These are phyloP conservation scores for Aspergillus ochraceus DNA, from an alignment of 2,329 filamentous ascomycete species.

Conservation along the genomic window DNA sequence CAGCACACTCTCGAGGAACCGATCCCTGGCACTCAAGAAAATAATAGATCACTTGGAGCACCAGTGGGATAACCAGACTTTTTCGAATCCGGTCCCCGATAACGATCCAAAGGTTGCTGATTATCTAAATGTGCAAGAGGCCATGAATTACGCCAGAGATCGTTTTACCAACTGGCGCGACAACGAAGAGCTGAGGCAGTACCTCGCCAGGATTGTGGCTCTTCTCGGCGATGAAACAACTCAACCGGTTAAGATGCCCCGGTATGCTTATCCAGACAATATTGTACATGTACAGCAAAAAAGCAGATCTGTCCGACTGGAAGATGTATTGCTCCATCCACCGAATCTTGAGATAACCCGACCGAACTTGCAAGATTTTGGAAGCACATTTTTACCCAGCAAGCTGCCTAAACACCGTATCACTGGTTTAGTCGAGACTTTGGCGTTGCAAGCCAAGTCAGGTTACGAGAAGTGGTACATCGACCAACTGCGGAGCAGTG, in stretches of 20 bases:
- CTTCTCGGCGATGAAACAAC: constrained; percentile 6
- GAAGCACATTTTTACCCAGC: background rate
- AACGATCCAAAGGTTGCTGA: constrained; percentile 13
- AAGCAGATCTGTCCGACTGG: background rate
- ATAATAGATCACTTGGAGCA: no score
- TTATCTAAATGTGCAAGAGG: constrained; percentile 16
- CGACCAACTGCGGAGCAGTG: constrained; percentile 12
- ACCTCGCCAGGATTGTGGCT: constrained; percentile 19
- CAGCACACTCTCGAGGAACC: no score
- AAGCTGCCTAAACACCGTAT: background rate
- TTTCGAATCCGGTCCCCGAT: constrained; percentile 11
- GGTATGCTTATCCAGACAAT: background rate
- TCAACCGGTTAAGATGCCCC: constrained; percentile 5
- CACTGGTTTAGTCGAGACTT: constrained; percentile 5
- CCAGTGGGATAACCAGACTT: no score
- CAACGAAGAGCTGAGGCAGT: constrained; percentile 25
- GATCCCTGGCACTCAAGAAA: background rate
- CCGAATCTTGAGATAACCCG: background rate
- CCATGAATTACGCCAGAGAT: constrained; percentile 8
- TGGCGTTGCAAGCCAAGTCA: constrained; percentile 13
- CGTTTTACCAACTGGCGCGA: constrained; percentile 24
- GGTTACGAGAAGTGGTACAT: constrained; percentile 18
- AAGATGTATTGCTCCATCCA: background rate
- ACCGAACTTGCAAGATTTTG: background rate
- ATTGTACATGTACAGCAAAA: background rate